phyloP scores from a whole-genome alignment of 164 flowering plant genomes.

The Umbilicus rupestris region DNA sequence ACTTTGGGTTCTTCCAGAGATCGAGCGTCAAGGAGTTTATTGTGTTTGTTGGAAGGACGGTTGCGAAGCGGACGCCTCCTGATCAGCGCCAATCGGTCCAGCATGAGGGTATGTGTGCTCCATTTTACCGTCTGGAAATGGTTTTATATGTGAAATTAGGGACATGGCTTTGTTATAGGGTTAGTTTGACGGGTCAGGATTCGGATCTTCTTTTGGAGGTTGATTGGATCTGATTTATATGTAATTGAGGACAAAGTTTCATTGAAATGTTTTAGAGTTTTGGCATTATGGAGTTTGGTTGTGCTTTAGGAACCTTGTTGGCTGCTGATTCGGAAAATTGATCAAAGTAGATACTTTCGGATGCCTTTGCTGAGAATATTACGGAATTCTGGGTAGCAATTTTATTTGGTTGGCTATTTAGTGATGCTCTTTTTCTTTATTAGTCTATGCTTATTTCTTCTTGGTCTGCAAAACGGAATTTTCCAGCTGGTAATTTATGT shows the following conservation, averaged over 20 bases:
- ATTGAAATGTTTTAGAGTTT: no score
- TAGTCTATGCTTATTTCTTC: neutral
- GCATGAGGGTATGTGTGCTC: constrained; percentile 43
- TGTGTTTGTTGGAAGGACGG: constrained; percentile 57
- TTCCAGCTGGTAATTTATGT: neutral
- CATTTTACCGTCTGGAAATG: neutral
- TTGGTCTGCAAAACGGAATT: neutral
- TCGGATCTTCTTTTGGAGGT: no score
- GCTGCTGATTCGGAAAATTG: no score
- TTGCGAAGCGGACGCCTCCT: constrained; percentile 56
- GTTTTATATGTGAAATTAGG: neutral
- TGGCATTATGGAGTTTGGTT: neutral
- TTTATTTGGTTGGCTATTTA: no score
- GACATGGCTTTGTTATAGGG: no score
- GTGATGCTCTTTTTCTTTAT: no score
- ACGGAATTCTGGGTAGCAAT: no score
- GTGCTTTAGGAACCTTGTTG: neutral
- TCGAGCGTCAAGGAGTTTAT: constrained; percentile 55
- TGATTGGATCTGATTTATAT: no score
- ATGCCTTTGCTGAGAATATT: no score
- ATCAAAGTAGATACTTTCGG: no score
- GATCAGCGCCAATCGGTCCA: constrained; percentile 59
- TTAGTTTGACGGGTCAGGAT: no score
- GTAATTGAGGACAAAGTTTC: no score
- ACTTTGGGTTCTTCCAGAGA: constrained; percentile 60